Evolutionary conservation across 257 asterid species (phyloP).

Genomic region (Gardenia jasminoides): DNA sequence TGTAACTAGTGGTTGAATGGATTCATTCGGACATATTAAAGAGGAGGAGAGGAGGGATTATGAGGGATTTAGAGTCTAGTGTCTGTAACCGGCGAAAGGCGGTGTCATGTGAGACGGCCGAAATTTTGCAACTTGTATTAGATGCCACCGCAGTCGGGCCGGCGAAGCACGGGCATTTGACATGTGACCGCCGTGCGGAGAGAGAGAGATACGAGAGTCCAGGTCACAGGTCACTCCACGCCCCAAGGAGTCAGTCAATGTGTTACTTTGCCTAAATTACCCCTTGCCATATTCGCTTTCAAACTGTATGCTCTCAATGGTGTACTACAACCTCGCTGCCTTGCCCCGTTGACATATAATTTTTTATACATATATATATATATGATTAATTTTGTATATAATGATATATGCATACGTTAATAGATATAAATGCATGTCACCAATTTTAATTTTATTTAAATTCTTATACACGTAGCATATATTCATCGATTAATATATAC

Average conservation of each 20-base stretch:
- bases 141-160: constrained; percentile 42
- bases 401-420: too few species aligned
- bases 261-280: not conserved
- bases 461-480: too few species aligned
- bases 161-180: constrained; percentile 42
- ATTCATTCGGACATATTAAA: too few species aligned
- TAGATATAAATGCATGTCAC: too few species aligned
- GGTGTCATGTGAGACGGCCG: constrained; percentile 43
- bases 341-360: too few species aligned
- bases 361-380: too few species aligned
- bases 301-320: too few species aligned
- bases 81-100: constrained; percentile 47
- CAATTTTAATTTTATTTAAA: too few species aligned
- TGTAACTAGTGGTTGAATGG: not conserved
- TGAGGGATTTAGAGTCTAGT: not conserved
- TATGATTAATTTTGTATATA: too few species aligned
- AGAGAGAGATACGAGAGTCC: constrained; percentile 6
- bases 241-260: not conserved
- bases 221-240: not conserved
- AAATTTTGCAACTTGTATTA: constrained; percentile 14
- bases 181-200: constrained; percentile 29
- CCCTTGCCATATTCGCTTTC: not conserved
- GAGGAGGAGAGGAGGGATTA: not conserved
- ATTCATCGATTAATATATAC: too few species aligned
- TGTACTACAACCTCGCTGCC: too few species aligned